Percentiles rank a stretch among this genome's conserved stretches.
Evolutionary conservation across 1,139 yeast genomes (phyloP).

Genomic region (Kodamaea alishanica): DNA sequence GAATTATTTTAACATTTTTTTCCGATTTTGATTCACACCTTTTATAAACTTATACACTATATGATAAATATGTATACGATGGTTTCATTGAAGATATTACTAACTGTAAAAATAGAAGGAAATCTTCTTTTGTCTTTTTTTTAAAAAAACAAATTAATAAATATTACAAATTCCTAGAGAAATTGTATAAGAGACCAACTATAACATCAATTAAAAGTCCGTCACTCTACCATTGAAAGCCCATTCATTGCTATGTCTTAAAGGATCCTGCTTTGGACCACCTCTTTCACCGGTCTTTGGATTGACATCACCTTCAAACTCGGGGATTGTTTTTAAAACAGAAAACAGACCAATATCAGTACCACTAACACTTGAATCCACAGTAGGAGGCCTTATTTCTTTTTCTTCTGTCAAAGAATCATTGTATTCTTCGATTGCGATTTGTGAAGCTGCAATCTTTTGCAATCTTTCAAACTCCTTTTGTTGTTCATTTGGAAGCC

Average conservation of each 20-base stretch:
- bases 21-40: too few species aligned
- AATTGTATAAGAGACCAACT: too few species aligned
- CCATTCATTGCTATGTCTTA: slow-evolving; percentile 82
- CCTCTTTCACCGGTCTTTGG: slow-evolving; percentile 94
- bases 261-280: slow-evolving; percentile 98
- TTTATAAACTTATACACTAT: too few species aligned
- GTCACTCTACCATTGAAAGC: slow-evolving; percentile 95
- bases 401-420: slow-evolving; percentile 23
- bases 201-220: slow-evolving; percentile 58
- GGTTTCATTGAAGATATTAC: neutral
- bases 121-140: neutral
- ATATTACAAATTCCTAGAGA: neutral
- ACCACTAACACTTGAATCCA: slow-evolving; percentile 10
- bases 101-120: neutral
- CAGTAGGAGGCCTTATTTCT: slow-evolving; percentile 5
- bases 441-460: slow-evolving; percentile 73
- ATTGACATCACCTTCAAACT: slow-evolving; percentile 90
- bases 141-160: neutral
- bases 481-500: slow-evolving; percentile 80
- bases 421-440: slow-evolving; percentile 75
- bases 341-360: slow-evolving; percentile 65
- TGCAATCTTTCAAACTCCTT: slow-evolving; percentile 88
- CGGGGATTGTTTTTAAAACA: slow-evolving; percentile 77
- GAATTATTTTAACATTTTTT: too few species aligned
- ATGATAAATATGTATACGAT: too few species aligned